phyloP scores from a whole-genome alignment of 495 filamentous ascomycete species.

The Clavariopsis aquatica region DNA sequence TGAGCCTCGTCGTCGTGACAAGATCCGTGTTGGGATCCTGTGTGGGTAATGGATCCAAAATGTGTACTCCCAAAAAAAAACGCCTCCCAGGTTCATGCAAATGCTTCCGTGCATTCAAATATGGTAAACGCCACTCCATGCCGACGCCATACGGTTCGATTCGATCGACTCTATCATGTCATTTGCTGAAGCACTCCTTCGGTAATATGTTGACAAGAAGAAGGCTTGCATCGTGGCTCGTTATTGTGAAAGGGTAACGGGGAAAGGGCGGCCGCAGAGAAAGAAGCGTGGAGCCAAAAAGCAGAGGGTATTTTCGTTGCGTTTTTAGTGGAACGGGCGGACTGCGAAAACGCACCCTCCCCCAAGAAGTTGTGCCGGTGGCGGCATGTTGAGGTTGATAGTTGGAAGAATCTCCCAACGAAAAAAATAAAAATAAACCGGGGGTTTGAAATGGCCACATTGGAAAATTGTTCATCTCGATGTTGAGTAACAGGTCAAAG shows the following conservation, averaged over 20 bases:
- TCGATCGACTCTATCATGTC: conserved; percentile 11
- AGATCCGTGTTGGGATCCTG: neutral
- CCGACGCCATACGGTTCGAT: conserved; percentile 1
- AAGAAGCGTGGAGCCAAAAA: neutral
- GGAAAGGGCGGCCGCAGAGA: neutral
- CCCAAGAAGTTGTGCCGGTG: too few species aligned
- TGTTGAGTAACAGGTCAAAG: conserved; percentile 15
- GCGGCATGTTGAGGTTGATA: too few species aligned
- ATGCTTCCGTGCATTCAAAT: conserved; percentile 17
- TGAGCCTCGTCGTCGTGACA: conserved; percentile 1
- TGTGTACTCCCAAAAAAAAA: neutral
- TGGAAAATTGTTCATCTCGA: neutral
- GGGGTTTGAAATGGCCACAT: neutral
- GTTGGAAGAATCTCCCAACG: neutral
- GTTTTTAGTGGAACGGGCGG: neutral
- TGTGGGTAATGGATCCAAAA: conserved; percentile 2
- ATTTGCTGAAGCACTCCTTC: conserved; percentile 4
- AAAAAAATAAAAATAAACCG: too few species aligned
- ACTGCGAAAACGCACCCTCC: neutral
- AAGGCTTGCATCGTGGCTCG: conserved; percentile 10
- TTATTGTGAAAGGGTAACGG: neutral
- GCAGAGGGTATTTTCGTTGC: neutral
- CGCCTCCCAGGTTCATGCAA: neutral
- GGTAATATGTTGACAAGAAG: neutral
- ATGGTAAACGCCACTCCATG: conserved; percentile 9